Conservation (phyloP, 148 eudicot species). For the Silene conica region DNA sequence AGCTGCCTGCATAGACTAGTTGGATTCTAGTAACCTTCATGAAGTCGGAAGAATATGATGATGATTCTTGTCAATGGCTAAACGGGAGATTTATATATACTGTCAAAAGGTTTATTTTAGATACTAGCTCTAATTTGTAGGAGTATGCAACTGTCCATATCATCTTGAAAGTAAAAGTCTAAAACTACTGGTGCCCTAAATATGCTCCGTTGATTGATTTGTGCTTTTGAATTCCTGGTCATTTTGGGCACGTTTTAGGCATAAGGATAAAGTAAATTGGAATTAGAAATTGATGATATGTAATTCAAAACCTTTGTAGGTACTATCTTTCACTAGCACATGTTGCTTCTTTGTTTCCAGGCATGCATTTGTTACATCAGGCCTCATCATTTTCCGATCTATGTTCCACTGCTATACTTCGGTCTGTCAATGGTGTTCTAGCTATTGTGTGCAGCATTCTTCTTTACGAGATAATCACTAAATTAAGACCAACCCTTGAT, state of each 20-base stretch:
- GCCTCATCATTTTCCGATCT: constrained; percentile 47
- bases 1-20: background rate
- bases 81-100: too few relatives aligned
- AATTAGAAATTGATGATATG: constrained; percentile 36
- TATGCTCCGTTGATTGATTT: background rate
- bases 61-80: too few relatives aligned
- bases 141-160: too few relatives aligned
- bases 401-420: constrained; percentile 63
- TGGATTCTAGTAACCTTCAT: too few relatives aligned
- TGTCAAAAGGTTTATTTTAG: too few relatives aligned
- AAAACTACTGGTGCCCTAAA: too few relatives aligned
- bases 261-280: constrained; percentile 2
- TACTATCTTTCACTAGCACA: constrained; percentile 93
- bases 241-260: background rate
- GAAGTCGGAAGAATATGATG: too few relatives aligned
- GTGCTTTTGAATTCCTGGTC: background rate
- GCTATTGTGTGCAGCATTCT: constrained; percentile 65
- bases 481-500: constrained; percentile 54
- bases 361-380: constrained; percentile 43
- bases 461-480: constrained; percentile 55
- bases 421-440: constrained; percentile 68
- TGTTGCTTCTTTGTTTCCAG: constrained; percentile 98
- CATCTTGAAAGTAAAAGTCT: too few relatives aligned
- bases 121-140: too few relatives aligned
- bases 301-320: constrained; percentile 72